Percentiles rank a stretch among this genome's conserved stretches.
Conservation (phyloP, 2,329 filamentous ascomycete genomes). For the Hypoxylon sp. region DNA sequence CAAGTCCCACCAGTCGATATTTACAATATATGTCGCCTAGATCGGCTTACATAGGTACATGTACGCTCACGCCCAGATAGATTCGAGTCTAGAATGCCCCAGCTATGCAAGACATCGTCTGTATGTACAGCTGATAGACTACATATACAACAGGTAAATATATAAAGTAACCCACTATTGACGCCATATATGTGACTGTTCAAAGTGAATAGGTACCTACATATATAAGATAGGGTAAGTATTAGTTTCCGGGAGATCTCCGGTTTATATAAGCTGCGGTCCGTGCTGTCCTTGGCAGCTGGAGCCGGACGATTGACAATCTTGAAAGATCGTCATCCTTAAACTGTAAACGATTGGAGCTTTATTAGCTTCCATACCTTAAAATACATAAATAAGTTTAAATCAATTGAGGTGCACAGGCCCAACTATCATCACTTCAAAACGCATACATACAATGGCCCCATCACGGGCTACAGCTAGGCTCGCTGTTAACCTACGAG, state of each 20-base stretch:
- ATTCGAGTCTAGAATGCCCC: background rate
- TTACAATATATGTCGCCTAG: background rate
- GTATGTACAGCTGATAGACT: background rate
- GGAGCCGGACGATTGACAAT: conserved; percentile 10
- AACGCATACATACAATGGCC: conserved; percentile 43
- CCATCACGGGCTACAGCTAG: conserved; percentile 49
- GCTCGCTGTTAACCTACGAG: conserved; percentile 31
- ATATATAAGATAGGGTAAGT: too few species aligned
- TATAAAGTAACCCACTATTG: background rate
- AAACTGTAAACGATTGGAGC: conserved; percentile 6
- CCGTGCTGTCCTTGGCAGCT: conserved; percentile 17
- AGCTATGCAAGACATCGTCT: background rate
- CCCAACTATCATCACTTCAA: background rate
- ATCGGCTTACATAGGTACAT: background rate
- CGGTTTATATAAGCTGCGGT: conserved; percentile 27
- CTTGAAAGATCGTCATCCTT: conserved; percentile 22
- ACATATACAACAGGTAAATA: background rate
- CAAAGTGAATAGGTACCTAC: background rate
- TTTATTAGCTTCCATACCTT: background rate
- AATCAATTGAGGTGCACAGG: conserved; percentile 1
- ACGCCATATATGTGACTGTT: background rate
- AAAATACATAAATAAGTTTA: background rate
- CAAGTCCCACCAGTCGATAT: background rate
- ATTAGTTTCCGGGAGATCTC: conserved; percentile 36
- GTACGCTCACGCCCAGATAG: background rate